A percentile compares a stretch with the other conserved stretches of the same genome.
These are phyloP conservation scores for Agrocybe pediades DNA, from an alignment of 768 basidiomycete species.

Conservation along the genomic window DNA sequence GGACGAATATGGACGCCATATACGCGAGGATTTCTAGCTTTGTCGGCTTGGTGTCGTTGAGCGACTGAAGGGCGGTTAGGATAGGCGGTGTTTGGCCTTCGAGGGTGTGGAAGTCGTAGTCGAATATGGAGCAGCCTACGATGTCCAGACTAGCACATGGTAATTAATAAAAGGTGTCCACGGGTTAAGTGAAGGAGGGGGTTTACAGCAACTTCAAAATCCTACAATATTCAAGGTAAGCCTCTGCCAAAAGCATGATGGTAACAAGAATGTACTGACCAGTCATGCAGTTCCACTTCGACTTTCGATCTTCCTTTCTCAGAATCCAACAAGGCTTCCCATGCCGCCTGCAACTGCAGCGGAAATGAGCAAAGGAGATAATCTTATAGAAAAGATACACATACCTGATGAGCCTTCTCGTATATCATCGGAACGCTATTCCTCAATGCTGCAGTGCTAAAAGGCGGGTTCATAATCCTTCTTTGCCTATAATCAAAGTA, in stretches of 20 bases:
- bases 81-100: slow-evolving; percentile 38
- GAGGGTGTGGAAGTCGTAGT: slow-evolving; percentile 49
- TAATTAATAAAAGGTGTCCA: not conserved
- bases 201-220: slow-evolving; percentile 8
- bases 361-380: not conserved
- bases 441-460: slow-evolving; percentile 8
- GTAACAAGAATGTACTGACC: slow-evolving; percentile 26
- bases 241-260: not conserved
- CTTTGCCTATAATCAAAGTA: slow-evolving; percentile 13
- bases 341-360: slow-evolving; percentile 28
- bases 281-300: slow-evolving; percentile 48
- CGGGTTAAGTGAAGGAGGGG: not conserved
- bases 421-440: slow-evolving; percentile 10
- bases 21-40: slow-evolving; percentile 7
- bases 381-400: not conserved
- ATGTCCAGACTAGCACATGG: slow-evolving; percentile 39
- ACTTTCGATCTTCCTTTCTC: slow-evolving; percentile 1
- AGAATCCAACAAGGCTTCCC: slow-evolving; percentile 26
- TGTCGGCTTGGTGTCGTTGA: slow-evolving; percentile 20
- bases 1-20: slow-evolving; percentile 27
- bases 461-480: slow-evolving; percentile 15
- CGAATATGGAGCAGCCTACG: slow-evolving; percentile 51
- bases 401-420: slow-evolving; percentile 13
- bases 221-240: not conserved
- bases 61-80: slow-evolving; percentile 29